Evolutionary conservation across 2,329 filamentous ascomycete species (phyloP).

Genomic region (Fonsecaea multimorphosa): DNA sequence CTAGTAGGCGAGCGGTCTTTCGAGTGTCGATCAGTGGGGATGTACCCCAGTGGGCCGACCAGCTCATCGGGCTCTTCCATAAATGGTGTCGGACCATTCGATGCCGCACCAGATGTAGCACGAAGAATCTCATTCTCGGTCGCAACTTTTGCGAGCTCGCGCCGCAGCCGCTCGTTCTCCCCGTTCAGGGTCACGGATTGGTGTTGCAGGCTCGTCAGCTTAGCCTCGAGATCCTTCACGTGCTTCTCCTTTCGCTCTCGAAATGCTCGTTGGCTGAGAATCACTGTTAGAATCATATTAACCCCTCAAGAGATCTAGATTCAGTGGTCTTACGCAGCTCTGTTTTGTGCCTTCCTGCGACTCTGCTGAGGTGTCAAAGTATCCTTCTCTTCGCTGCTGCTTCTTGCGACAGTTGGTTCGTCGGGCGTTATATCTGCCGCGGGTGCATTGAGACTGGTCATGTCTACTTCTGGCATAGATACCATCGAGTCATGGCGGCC

Average conservation of each 20-base stretch:
- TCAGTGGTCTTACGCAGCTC: conserved; percentile 66
- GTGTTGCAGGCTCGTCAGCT: conserved; percentile 77
- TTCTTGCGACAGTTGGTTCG: conserved; percentile 42
- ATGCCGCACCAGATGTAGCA: conserved; percentile 65
- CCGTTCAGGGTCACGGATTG: conserved; percentile 73
- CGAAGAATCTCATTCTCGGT: conserved; percentile 94
- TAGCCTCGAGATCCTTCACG: conserved; percentile 89
- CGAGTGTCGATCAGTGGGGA: conserved; percentile 73
- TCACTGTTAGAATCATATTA: conserved; percentile 18
- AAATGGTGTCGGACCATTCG: conserved; percentile 37
- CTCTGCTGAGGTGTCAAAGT: conserved; percentile 60
- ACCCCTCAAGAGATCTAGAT: not conserved
- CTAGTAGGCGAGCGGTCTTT: conserved; percentile 50
- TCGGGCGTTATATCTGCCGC: conserved; percentile 42
- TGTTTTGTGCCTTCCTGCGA: conserved; percentile 73
- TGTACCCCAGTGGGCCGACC: conserved; percentile 73
- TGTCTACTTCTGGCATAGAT: conserved; percentile 42
- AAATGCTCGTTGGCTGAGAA: conserved; percentile 83
- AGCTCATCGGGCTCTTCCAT: conserved; percentile 36
- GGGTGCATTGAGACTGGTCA: conserved; percentile 42
- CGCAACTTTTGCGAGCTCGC: conserved; percentile 79
- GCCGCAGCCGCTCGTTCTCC: conserved; percentile 86
- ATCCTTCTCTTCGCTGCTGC: conserved; percentile 63
- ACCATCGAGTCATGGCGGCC: conserved; percentile 43
- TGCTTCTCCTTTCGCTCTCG: conserved; percentile 94